A percentile compares a stretch with the other conserved stretches of the same genome.
phyloP scores from a whole-genome alignment of 768 basidiomycete species.

The Boletus barrowsii region DNA sequence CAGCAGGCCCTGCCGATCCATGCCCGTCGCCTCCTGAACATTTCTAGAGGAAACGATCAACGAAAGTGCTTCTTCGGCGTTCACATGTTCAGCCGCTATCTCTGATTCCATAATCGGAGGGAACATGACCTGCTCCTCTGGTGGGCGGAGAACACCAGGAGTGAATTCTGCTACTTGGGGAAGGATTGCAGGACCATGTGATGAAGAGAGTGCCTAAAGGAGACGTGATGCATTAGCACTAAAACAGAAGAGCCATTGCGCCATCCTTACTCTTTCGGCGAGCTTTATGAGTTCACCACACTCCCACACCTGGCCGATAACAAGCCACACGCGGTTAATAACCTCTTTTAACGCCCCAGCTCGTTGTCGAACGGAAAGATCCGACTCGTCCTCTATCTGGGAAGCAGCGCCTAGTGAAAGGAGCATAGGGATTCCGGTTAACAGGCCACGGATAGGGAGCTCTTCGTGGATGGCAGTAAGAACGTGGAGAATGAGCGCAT shows the following conservation, averaged over 20 bases:
- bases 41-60: constrained; percentile 50
- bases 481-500: constrained; percentile 65
- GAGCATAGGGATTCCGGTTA: constrained; percentile 84
- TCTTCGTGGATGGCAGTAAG: constrained; percentile 66
- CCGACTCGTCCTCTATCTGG: constrained; percentile 39
- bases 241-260: constrained; percentile 13
- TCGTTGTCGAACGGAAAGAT: constrained; percentile 41
- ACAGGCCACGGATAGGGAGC: constrained; percentile 69
- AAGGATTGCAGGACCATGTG: constrained; percentile 38
- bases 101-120: constrained; percentile 26
- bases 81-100: constrained; percentile 37
- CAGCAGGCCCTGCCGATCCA: constrained; percentile 55
- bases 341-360: constrained; percentile 58
- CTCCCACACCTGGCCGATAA: constrained; percentile 71
- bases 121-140: constrained; percentile 45
- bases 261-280: constrained; percentile 52
- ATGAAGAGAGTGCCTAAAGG: constrained; percentile 43
- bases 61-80: constrained; percentile 51
- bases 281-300: constrained; percentile 49
- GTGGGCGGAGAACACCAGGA: constrained; percentile 41
- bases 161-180: constrained; percentile 34
- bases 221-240: constrained; percentile 14
- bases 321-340: constrained; percentile 61
- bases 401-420: constrained; percentile 63
- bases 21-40: constrained; percentile 62